phyloP scores from a whole-genome alignment of 495 filamentous ascomycete genomes.

The Poronia punctata region DNA sequence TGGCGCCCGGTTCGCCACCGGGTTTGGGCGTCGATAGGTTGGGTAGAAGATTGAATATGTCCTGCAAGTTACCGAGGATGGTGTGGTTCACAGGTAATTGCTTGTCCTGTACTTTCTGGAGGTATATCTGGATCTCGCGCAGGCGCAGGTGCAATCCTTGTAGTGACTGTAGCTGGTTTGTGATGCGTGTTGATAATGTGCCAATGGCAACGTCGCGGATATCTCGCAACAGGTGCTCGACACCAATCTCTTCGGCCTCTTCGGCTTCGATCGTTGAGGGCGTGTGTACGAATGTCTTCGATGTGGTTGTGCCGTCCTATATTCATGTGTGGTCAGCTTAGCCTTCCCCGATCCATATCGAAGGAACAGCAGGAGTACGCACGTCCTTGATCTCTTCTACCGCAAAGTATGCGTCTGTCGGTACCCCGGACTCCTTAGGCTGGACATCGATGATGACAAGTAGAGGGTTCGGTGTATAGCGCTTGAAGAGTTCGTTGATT shows the following conservation, averaged over 20 bases:
- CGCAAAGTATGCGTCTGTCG: conserved; percentile 98
- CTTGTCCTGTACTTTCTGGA: conserved; percentile 89
- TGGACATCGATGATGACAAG: conserved; percentile 98
- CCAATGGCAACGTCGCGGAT: conserved; percentile 97
- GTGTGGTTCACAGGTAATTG: conserved; percentile 94
- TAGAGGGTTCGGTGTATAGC: conserved; percentile 94
- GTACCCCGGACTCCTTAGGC: conserved; percentile 95
- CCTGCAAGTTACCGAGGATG: conserved; percentile 94
- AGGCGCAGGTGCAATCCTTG: conserved; percentile 94
- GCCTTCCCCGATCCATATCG: not conserved
- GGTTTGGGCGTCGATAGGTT: conserved; percentile 83
- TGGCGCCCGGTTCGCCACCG: conserved; percentile 42
- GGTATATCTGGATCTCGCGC: conserved; percentile 89
- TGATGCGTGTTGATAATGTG: conserved; percentile 96
- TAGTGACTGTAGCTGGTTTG: conserved; percentile 92
- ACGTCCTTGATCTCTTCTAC: conserved; percentile 99
- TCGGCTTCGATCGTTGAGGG: conserved; percentile 98
- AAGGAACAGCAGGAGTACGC: conserved; percentile 29
- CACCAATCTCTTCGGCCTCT: conserved; percentile 97
- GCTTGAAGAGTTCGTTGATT: conserved; percentile 99
- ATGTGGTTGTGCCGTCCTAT: conserved; percentile 94
- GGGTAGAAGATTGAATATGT: conserved; percentile 97
- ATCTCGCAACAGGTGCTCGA: conserved; percentile 95
- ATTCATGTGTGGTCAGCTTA: conserved; percentile 13
- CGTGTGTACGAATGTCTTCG: conserved; percentile 98